Base-by-base conservation (phyloP, 148 eudicot species). In the Arbutus unedo region DNA sequence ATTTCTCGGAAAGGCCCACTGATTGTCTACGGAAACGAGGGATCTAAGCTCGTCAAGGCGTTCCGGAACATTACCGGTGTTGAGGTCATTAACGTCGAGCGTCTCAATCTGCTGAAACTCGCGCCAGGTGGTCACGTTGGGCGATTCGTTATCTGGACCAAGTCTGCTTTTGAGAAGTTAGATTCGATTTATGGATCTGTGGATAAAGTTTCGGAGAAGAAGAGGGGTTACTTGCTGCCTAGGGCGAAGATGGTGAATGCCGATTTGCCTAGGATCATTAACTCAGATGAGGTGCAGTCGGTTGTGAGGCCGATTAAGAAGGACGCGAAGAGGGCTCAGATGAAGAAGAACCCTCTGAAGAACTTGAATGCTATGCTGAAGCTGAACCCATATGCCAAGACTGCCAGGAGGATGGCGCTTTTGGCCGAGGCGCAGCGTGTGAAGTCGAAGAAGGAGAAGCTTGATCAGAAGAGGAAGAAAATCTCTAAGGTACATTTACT, bases 101-200 rank as follows among this genome's bases (percentile, higher is more conserved):
- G 97, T 3, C 83, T 95, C 3, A 93, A 93, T 49, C 66, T 95
- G 80, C 80, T 95, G 86, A 95, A 93, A 83, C 89, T 95, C 4
- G 98, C 98, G 3, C 97, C 98, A 8, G 98, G 98, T 21, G 98
- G 97, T 8, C 98, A 95, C 74, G 80, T 95, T 5, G 98, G 98
- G 0, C 84, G 98, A 85, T 95, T 95, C 68, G 87, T 95, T 41
- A 85, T 95, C 71, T 95, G 98, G 98, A 95, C 94, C 2, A 90
- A 93, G 82, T 87, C 94, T 21, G 98, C 98, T 0, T 91, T 92
- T 47, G 95, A 94, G 93, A 94, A 94, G 84, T 84, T 94, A 15
- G 97, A 94, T 50, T 83, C 86, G 43, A 90, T 93, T 70, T 94
- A 94, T 18, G 98, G 98, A 50, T 85, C 93, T 1, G 92, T 93